Percentiles rank a stretch among this genome's conserved stretches.
Conservation (phyloP, 768 basidiomycete species). For the Daedaleopsis nitida region DNA sequence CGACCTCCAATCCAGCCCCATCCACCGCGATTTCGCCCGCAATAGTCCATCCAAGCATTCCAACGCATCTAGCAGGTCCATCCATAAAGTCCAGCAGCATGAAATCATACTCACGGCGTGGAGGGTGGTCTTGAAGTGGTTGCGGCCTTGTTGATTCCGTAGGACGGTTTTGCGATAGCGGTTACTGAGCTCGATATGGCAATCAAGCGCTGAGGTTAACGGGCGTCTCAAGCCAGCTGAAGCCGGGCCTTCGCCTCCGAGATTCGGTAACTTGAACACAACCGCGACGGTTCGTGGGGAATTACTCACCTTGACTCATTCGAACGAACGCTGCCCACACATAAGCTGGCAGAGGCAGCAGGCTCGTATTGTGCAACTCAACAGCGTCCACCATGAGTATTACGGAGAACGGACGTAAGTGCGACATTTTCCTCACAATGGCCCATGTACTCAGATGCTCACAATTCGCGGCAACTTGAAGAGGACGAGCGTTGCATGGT, state of each 20-base stretch:
- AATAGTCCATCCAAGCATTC: conserved; percentile 17
- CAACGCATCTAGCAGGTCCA: conserved; percentile 14
- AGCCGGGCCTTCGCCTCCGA: not conserved
- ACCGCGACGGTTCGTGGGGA: too few relatives aligned
- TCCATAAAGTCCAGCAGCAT: conserved; percentile 21
- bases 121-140: conserved; percentile 43
- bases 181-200: conserved; percentile 13
- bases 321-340: not conserved
- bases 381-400: not conserved
- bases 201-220: conserved; percentile 1
- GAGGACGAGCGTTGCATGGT: conserved; percentile 62
- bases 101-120: conserved; percentile 41
- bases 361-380: too few relatives aligned
- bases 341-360: too few relatives aligned
- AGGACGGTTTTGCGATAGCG: conserved; percentile 20
- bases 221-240: conserved; percentile 7
- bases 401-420: not conserved
- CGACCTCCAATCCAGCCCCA: conserved; percentile 30
- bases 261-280: not conserved
- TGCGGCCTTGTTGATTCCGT: conserved; percentile 22
- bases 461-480: not conserved
- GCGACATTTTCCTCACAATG: not conserved
- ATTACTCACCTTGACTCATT: not conserved
- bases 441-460: not conserved
- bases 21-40: conserved; percentile 14